Conservation (phyloP, 208 protist species). For the Wallacemonas rigidus region DNA sequence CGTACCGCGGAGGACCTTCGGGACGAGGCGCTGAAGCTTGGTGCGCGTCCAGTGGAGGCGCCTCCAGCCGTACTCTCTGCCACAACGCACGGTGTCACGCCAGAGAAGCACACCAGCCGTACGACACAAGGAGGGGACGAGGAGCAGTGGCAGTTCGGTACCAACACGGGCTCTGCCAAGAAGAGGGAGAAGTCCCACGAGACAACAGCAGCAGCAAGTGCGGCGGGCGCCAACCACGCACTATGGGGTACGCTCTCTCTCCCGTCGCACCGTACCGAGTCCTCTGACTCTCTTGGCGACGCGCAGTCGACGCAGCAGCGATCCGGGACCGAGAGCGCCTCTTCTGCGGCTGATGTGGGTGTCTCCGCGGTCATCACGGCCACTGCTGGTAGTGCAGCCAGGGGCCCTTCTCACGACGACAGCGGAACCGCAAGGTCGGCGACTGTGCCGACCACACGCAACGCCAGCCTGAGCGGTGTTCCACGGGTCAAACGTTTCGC, state of each 20-base stretch:
- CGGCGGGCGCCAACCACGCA: no score
- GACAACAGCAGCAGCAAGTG: no score
- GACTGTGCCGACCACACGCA: neutral
- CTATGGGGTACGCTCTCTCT: neutral
- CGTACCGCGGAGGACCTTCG: conserved; percentile 35
- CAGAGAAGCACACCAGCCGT: neutral
- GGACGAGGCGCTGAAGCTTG: conserved; percentile 49
- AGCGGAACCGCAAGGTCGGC: neutral
- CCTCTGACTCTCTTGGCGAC: neutral
- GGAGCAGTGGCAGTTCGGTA: neutral
- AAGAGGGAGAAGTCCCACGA: neutral
- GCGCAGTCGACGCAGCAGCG: no score
- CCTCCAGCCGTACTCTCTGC: neutral
- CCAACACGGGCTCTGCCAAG: neutral
- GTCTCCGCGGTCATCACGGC: neutral
- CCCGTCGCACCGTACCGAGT: conserved; percentile 2
- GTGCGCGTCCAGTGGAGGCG: conserved; percentile 34
- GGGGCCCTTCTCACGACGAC: neutral
- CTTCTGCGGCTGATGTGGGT: neutral
- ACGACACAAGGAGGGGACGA: neutral
- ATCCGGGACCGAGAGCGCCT: no score
- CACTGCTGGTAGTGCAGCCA: neutral
- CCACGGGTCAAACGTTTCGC: conserved; percentile 9
- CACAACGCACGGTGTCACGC: neutral
- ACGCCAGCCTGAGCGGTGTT: conserved; percentile 1